These are phyloP conservation scores for Coemansia sp. DNA, from an alignment of 192 early-diverging fungal genomes.

Conservation along the genomic window DNA sequence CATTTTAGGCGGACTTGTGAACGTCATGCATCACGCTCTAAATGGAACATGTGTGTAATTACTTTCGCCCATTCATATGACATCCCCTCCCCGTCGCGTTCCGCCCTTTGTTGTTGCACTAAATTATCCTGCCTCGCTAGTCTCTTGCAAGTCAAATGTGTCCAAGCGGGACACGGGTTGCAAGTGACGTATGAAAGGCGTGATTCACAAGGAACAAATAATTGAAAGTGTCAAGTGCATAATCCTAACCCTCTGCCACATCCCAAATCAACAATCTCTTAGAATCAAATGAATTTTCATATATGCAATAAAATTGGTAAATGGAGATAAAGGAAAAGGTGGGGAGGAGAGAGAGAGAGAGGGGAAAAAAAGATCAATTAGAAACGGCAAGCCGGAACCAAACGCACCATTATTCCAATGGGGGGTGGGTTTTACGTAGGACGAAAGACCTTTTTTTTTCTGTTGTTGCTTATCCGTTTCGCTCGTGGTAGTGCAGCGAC, in stretches of 20 bases:
- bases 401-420: neutral
- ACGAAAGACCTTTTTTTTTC: too few species aligned
- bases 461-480: constrained; percentile 7
- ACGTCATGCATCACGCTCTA: constrained; percentile 11
- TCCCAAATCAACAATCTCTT: neutral
- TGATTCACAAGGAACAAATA: neutral
- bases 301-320: constrained; percentile 2
- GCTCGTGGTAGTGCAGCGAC: constrained; percentile 49
- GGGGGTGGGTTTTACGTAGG: neutral
- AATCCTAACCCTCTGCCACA: neutral
- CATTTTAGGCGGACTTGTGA: neutral
- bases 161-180: neutral
- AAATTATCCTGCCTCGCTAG: neutral
- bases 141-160: neutral
- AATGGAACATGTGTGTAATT: neutral
- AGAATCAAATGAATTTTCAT: neutral
- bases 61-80: neutral
- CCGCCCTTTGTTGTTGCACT: neutral
- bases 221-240: neutral
- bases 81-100: neutral
- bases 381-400: neutral
- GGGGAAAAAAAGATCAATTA: neutral
- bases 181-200: neutral
- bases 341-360: neutral
- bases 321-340: neutral